phyloP scores from a whole-genome alignment of 2,329 filamentous ascomycete genomes.

The Paracamarosporium sp. region DNA sequence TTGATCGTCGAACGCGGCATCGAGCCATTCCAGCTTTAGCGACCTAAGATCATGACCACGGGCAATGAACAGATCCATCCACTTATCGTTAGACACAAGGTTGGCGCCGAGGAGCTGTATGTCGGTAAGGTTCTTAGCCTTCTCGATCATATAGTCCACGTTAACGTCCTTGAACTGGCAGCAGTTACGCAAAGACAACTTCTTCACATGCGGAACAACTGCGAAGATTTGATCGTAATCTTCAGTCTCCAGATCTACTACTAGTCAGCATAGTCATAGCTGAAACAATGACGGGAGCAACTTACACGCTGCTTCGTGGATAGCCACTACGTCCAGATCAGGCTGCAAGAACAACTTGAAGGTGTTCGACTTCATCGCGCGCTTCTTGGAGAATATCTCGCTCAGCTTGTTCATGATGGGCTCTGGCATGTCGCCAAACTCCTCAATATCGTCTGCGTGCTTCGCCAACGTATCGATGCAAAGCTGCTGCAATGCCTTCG shows the following conservation, averaged over 20 bases:
- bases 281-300: constrained; percentile 8
- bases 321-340: constrained; percentile 62
- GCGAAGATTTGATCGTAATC: constrained; percentile 85
- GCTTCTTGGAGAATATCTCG: constrained; percentile 69
- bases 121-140: constrained; percentile 71
- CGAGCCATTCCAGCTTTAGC: constrained; percentile 82
- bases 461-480: constrained; percentile 70
- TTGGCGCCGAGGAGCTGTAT: constrained; percentile 86
- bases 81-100: constrained; percentile 77
- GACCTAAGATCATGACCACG: constrained; percentile 71
- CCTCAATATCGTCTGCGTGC: constrained; percentile 68
- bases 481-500: constrained; percentile 71
- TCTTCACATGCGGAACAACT: constrained; percentile 70
- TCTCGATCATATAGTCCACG: constrained; percentile 79
- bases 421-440: constrained; percentile 68
- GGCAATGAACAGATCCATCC: constrained; percentile 71
- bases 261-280: constrained; percentile 55
- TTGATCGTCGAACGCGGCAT: constrained; percentile 79
- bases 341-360: constrained; percentile 59
- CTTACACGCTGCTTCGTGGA: constrained; percentile 67
- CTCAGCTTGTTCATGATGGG: constrained; percentile 64
- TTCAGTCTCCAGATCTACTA: constrained; percentile 69
- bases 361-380: constrained; percentile 61
- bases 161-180: constrained; percentile 89
- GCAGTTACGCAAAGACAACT: constrained; percentile 80